Conservation (phyloP, 2,329 filamentous ascomycete species). For the Fusarium kyushuense region DNA sequence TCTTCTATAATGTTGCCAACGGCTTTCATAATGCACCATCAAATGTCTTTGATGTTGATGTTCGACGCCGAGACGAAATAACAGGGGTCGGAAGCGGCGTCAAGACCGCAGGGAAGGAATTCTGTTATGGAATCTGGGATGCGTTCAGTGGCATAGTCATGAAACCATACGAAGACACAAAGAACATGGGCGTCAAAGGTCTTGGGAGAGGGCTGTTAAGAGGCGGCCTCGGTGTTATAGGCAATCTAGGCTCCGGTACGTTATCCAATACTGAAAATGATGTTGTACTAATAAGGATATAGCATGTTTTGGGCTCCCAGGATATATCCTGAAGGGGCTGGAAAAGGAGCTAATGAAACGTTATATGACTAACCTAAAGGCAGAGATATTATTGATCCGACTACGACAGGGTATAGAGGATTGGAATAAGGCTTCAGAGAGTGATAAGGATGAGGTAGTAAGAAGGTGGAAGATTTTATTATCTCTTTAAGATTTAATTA, state of each 20-base stretch:
- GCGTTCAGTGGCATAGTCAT: constrained; percentile 75
- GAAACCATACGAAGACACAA: constrained; percentile 72
- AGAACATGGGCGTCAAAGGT: constrained; percentile 71
- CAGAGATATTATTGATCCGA: constrained; percentile 51
- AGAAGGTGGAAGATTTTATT: constrained; percentile 28
- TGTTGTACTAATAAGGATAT: background rate
- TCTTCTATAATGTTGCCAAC: constrained; percentile 75
- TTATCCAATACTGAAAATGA: background rate
- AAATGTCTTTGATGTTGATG: constrained; percentile 69
- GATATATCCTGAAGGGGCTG: constrained; percentile 66
- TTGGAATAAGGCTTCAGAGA: constrained; percentile 38
- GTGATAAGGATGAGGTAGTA: constrained; percentile 17
- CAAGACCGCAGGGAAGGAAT: constrained; percentile 73
- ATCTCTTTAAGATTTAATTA: too few species aligned
- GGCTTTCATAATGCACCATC: constrained; percentile 81
- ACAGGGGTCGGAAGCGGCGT: constrained; percentile 71
- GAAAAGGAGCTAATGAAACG: constrained; percentile 60
- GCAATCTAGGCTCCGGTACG: constrained; percentile 57
- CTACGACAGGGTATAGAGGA: constrained; percentile 50
- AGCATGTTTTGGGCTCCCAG: constrained; percentile 59
- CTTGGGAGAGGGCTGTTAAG: constrained; percentile 69
- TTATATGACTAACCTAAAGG: constrained; percentile 50
- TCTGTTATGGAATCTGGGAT: constrained; percentile 74
- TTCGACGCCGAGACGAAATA: constrained; percentile 74
- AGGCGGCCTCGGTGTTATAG: constrained; percentile 59